A percentile compares a stretch with the other conserved stretches of the same genome.
These are phyloP conservation scores for Pleurostoma richardsiae DNA, from an alignment of 2,329 filamentous ascomycete genomes.

Conservation along the genomic window DNA sequence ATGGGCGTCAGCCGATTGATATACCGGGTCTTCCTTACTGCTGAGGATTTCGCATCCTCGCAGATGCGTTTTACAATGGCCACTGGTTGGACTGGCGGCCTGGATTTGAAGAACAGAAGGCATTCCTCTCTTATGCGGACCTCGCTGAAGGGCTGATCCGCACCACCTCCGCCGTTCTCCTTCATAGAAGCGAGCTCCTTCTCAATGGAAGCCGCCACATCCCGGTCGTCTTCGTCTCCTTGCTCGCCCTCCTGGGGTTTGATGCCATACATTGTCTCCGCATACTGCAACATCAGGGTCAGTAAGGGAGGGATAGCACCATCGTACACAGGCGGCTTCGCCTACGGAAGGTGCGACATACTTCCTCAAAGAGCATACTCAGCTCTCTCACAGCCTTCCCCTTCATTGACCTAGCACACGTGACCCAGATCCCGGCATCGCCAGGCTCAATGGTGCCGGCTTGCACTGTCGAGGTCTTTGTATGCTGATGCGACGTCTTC, in stretches of 20 bases:
- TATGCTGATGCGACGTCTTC: constrained; percentile 55
- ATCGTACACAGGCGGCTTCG: neutral
- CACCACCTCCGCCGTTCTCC: constrained; percentile 29
- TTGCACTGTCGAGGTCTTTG: constrained; percentile 36
- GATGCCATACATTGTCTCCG: constrained; percentile 55
- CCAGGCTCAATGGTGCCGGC: constrained; percentile 56
- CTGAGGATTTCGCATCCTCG: constrained; percentile 41
- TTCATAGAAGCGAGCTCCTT: constrained; percentile 66
- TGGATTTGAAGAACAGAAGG: constrained; percentile 57
- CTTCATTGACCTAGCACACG: constrained; percentile 69
- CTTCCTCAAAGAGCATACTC: constrained; percentile 60
- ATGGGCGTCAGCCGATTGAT: constrained; percentile 55
- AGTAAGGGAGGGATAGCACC: constrained; percentile 8
- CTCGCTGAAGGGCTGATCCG: constrained; percentile 44
- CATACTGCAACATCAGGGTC: constrained; percentile 46
- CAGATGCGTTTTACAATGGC: constrained; percentile 50
- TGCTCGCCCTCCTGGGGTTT: constrained; percentile 28
- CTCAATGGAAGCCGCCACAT: constrained; percentile 69
- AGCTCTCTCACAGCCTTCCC: constrained; percentile 65
- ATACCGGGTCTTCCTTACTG: constrained; percentile 46
- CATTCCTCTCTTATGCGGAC: constrained; percentile 56
- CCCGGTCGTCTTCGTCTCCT: constrained; percentile 42
- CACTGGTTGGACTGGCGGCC: constrained; percentile 49
- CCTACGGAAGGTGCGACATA: constrained; percentile 25
- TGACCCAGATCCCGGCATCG: constrained; percentile 73